Evolutionary conservation across 208 protist genomes (phyloP), one percentile per base, ranked within the genome.

Genomic region (Trypanosoma brucei): DNA sequence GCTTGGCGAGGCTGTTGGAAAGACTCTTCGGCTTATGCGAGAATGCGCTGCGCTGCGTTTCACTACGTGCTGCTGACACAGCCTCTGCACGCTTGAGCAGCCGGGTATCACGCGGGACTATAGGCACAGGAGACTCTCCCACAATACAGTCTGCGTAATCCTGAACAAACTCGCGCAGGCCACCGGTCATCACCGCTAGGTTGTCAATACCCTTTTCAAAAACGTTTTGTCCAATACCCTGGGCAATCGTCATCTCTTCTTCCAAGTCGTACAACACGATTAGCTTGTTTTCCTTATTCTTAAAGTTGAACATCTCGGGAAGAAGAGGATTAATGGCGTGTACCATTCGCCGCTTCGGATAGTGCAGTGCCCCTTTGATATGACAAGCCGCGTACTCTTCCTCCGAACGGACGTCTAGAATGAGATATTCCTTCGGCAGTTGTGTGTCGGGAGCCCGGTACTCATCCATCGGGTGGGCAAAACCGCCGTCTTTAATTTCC

Each of bases 121-220:
- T 89, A 3, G 83, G 74, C 13, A 89, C 80, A 4, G 86, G 85
- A 0, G 66, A 67, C 38, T 69, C 67, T 0, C 86, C 91, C 2
- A 77, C 77, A 31, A 96, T 65, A 9, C 74, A 72, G 4, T 40
- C 30, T n/a, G 40, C 62, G 55, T 84, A 88, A 60, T 96, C 83
- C 69, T 92, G 86, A 56, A 85, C 83, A 64, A 95, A 93, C 55
- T 96, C 88, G 2, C 76, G 66, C 57, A 95, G 54, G 0, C 92
- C 92, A 8, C 92, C 92, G 3, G 83, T 76, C 8, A 96, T 59
- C 39, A 95, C 76, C 48, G 59, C 81, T 11, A 95, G 59, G 57
- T 96, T 96, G 55, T 96, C 92, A 39, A 96, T 73, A 3, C 88
- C 92, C 46, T 92, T 93, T 67, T 96, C 74, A 62, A 82, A 91